Conservation (phyloP, 2,329 filamentous ascomycete species). For the Trichophyton simii region DNA sequence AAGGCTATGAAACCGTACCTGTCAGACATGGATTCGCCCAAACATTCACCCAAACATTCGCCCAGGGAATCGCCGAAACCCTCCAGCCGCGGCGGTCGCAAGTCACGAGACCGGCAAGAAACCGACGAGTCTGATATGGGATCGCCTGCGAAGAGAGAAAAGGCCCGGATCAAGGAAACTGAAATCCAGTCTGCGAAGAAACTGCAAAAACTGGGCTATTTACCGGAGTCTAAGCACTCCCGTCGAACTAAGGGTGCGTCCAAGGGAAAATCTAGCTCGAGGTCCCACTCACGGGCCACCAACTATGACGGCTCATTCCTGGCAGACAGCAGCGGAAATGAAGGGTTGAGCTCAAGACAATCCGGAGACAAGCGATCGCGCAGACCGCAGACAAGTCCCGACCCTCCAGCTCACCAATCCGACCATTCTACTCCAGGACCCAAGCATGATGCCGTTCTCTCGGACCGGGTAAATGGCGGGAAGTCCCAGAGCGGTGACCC, state of each 20-base stretch:
- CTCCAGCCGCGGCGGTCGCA: conserved; percentile 12
- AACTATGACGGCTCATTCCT: conserved; percentile 23
- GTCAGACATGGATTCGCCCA: conserved; percentile 18
- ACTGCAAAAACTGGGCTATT: not conserved
- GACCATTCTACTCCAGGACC: not conserved
- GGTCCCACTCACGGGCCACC: not conserved
- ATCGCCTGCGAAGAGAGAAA: not conserved
- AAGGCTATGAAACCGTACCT: conserved; percentile 82
- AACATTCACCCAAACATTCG: not conserved
- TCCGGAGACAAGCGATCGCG: not conserved
- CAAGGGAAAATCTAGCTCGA: not conserved
- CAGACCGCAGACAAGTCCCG: conserved; percentile 3
- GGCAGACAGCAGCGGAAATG: conserved; percentile 26
- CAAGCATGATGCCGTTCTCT: not conserved
- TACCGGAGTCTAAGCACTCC: not conserved
- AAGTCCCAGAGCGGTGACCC: not conserved
- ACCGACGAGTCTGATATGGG: conserved; percentile 2
- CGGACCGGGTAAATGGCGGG: not conserved
- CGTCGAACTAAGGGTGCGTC: not conserved
- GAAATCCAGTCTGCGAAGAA: not conserved
- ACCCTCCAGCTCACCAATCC: not conserved
- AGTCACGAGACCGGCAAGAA: conserved; percentile 14
- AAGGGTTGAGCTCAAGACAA: conserved; percentile 15
- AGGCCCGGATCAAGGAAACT: not conserved
- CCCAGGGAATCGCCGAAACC: too few relatives aligned